A percentile compares a stretch with the other conserved stretches of the same genome.
Evolutionary conservation across 2,329 filamentous ascomycete species (phyloP).

Genomic region (Aspergillus pseudoglaucus): DNA sequence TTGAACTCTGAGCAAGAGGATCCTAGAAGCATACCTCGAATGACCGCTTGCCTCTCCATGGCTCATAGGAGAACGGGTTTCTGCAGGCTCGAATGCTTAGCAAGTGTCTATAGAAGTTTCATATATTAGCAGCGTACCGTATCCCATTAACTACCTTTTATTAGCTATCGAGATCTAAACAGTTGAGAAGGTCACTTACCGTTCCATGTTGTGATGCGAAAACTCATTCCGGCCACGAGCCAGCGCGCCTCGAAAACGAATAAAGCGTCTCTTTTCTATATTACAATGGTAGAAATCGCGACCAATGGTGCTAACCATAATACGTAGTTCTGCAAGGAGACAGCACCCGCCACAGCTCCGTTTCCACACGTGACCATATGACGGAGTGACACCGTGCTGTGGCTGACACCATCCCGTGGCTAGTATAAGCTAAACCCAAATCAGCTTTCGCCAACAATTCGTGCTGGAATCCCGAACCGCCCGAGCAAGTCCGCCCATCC

Average conservation of each 20-base stretch:
- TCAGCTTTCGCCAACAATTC: constrained; percentile 11
- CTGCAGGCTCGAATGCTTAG: constrained; percentile 33
- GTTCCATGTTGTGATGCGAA: constrained; percentile 84
- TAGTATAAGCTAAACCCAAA: constrained; percentile 16
- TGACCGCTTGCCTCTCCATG: constrained; percentile 66
- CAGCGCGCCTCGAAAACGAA: background rate
- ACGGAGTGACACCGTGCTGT: constrained; percentile 18
- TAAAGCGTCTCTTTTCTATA: background rate
- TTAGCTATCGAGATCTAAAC: background rate
- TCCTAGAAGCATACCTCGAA: constrained; percentile 52
- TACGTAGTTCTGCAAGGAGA: background rate
- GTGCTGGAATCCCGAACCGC: constrained; percentile 7
- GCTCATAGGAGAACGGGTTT: constrained; percentile 77
- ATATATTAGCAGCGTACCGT: constrained; percentile 42
- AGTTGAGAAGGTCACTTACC: constrained; percentile 44
- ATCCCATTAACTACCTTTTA: constrained; percentile 68
- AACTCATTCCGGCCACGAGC: constrained; percentile 50
- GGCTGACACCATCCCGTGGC: constrained; percentile 14
- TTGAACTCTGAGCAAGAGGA: too few species aligned
- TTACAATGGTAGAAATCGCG: background rate
- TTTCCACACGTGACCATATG: constrained; percentile 13
- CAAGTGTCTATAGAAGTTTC: background rate
- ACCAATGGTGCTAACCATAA: background rate
- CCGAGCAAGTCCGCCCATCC: constrained; percentile 17
- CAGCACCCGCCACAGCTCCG: background rate